Percentiles rank a stretch among this genome's conserved stretches.
Conservation (phyloP, 768 basidiomycete species). For the Tricholomella constricta region DNA sequence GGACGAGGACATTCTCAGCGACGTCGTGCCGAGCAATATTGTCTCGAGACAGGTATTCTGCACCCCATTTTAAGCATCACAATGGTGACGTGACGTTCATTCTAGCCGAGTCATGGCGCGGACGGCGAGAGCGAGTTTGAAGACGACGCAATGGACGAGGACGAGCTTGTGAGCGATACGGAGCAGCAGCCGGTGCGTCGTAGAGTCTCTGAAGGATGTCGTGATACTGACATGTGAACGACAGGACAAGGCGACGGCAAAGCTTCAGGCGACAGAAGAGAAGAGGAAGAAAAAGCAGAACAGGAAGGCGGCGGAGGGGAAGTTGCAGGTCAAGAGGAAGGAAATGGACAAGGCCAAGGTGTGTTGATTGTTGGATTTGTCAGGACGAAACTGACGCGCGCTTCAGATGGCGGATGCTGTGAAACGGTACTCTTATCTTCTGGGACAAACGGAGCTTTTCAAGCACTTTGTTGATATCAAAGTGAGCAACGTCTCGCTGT, state of each 20-base stretch:
- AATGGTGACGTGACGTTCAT: slow-evolving; percentile 3
- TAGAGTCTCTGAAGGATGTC: slow-evolving; percentile 8
- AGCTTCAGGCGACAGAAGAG: slow-evolving; percentile 12
- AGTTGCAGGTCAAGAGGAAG: slow-evolving; percentile 69
- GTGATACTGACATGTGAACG: background rate
- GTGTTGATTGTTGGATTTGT: slow-evolving; percentile 8
- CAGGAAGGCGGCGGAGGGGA: slow-evolving; percentile 70
- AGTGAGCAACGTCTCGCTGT: slow-evolving; percentile 39
- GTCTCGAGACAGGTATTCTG: slow-evolving; percentile 78
- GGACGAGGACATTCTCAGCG: slow-evolving; percentile 85
- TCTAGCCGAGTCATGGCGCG: slow-evolving; percentile 61
- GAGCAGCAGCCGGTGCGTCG: slow-evolving; percentile 40
- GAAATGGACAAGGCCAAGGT: slow-evolving; percentile 92
- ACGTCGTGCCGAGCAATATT: slow-evolving; percentile 89
- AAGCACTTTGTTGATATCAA: slow-evolving; percentile 98
- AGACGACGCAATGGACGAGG: slow-evolving; percentile 58
- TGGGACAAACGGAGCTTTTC: slow-evolving; percentile 97
- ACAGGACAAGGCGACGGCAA: slow-evolving; percentile 9
- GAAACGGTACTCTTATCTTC: slow-evolving; percentile 95
- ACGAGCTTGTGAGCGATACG: slow-evolving; percentile 60
- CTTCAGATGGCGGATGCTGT: slow-evolving; percentile 85
- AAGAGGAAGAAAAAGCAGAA: slow-evolving; percentile 40
- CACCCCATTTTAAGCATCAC: background rate
- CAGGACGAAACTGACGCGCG: slow-evolving; percentile 15
- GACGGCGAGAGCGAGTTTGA: slow-evolving; percentile 80